Evolutionary conservation across 1,284 basidiomycete genomes (phyloP), one percentile per base, ranked within the genome.

Genomic region (Trichosporon faecale): DNA sequence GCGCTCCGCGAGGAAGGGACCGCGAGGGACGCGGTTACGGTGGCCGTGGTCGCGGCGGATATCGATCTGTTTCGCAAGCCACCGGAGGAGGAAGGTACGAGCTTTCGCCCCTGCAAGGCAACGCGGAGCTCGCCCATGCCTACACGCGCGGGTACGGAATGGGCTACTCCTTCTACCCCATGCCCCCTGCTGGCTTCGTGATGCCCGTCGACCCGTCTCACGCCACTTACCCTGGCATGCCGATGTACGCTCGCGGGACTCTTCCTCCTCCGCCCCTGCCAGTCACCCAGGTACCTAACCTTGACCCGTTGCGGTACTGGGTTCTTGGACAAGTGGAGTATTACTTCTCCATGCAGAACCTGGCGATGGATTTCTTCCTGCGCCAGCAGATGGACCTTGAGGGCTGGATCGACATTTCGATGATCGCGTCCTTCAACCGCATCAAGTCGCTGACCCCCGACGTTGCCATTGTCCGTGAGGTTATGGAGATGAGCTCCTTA

Each of bases 361-460:
- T 96, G 84, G 90, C 88, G 21, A 88, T 89, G 80, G 94, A 96
- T 82, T 87, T 91, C 75, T 95, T 88, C 84, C 85, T 96, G 44
- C 87, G 92, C 68, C 87, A 90, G 82, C 86, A 96, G 93, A 95
- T 97, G 94, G 93, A 96, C 79, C 86, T 88, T 2, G 86, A 88
- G 72, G 94, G 94, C 18, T 97, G 93, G 93, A 90, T 97, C 68
- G 88, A 90, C 23, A 90, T 95, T 57, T 76, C 87, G 11, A 85
- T 93, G 68, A 87, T 97, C 68, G 91, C 91, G 4, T 91, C 91
- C 11, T 97, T 96, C 86, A 93, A 92, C 77, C 90, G 94, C 55
- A 88, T 96, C 70, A 88, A 87, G 77, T 86, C 86, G 68, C 82
- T 95, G 70, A 92, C 92, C 6, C 80, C 83, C 61, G 91, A 94